These are phyloP conservation scores for Limnanthes douglasii DNA, from an alignment of 345 rosid species.

Conservation along the genomic window DNA sequence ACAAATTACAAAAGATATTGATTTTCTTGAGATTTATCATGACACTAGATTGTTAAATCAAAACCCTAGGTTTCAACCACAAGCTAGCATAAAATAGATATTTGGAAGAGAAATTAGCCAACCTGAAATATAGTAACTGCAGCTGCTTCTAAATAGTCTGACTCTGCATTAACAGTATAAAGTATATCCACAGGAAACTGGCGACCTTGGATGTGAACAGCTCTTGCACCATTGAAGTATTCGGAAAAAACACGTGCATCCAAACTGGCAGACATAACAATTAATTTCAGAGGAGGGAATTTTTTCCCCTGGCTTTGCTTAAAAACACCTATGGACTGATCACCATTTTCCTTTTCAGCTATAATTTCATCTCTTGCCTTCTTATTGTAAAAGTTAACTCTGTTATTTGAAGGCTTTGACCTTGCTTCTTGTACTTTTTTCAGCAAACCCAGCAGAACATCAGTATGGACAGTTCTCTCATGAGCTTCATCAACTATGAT, in stretches of 20 bases:
- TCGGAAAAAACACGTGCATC: conserved; percentile 78
- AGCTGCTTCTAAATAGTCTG: conserved; percentile 77
- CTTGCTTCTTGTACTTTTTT: conserved; percentile 56
- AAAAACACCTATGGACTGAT: conserved; percentile 12
- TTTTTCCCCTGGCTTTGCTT: conserved; percentile 35
- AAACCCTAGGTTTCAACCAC: background rate
- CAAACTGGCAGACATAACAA: conserved; percentile 97
- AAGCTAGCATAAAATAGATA: conserved; percentile 3
- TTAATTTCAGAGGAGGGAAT: conserved; percentile 53
- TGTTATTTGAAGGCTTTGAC: conserved; percentile 21
- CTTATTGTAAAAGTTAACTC: conserved; percentile 10
- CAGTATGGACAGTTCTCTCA: conserved; percentile 89
- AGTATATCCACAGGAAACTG: conserved; percentile 72
- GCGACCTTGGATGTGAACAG: conserved; percentile 74
- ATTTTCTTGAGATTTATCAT: conserved; percentile 1
- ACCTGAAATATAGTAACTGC: conserved; percentile 81
- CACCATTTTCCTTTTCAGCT: conserved; percentile 18
- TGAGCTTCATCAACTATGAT: conserved; percentile 92
- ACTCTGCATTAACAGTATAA: conserved; percentile 45
- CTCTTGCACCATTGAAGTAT: conserved; percentile 77
- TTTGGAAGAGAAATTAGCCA: conserved; percentile 6
- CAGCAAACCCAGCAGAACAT: conserved; percentile 77
- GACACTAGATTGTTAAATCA: conserved; percentile 1
- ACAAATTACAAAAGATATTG: conserved; percentile 6
- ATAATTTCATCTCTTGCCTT: conserved; percentile 12